Evolutionary conservation across 2,329 filamentous ascomycete species (phyloP).

Genomic region (Trichophyton schoenleinii): DNA sequence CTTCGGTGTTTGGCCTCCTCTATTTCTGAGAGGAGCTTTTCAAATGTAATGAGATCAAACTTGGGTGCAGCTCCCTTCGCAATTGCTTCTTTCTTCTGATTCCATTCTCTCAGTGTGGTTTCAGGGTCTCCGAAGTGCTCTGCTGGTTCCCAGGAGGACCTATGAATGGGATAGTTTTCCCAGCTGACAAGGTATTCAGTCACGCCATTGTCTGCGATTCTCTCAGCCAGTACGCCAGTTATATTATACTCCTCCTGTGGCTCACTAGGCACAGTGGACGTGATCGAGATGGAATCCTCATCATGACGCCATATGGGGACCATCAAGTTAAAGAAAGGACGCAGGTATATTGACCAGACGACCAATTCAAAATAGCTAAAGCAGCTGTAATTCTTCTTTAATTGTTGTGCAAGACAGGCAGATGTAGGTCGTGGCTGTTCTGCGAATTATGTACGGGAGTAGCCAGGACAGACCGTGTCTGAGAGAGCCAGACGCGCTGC

Average conservation of each 20-base stretch:
- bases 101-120: slow-evolving; percentile 31
- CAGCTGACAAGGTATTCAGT: slow-evolving; percentile 51
- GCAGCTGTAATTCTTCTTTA: neutral
- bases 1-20: slow-evolving; percentile 17
- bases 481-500: neutral
- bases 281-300: slow-evolving; percentile 44
- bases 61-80: slow-evolving; percentile 17
- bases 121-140: slow-evolving; percentile 28
- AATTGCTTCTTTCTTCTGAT: slow-evolving; percentile 23
- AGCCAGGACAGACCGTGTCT: neutral
- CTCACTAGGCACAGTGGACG: slow-evolving; percentile 39
- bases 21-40: slow-evolving; percentile 17
- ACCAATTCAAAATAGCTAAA: neutral
- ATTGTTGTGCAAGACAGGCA: neutral
- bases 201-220: slow-evolving; percentile 19
- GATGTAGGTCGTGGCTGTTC: neutral
- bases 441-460: neutral
- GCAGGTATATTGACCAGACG: neutral
- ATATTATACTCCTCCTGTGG: slow-evolving; percentile 41
- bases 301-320: slow-evolving; percentile 19
- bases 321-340: neutral
- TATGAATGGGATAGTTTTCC: slow-evolving; percentile 46
- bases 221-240: slow-evolving; percentile 42
- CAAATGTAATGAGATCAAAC: slow-evolving; percentile 25
- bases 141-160: slow-evolving; percentile 44